Conservation (phyloP, 2,329 filamentous ascomycete species). For the Purpureocillium lavendulum region DNA sequence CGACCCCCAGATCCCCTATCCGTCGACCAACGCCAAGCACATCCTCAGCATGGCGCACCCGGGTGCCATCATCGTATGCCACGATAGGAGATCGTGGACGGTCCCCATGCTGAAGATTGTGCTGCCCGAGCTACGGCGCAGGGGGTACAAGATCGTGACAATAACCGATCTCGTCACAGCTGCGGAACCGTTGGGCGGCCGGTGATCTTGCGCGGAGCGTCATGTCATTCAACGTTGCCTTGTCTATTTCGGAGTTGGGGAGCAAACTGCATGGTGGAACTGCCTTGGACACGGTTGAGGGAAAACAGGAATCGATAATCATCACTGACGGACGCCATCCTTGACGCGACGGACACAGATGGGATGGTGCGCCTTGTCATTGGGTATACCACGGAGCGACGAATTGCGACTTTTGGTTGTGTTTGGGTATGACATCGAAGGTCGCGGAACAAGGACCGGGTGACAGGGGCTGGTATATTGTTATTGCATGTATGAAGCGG, state of each 20-base stretch:
- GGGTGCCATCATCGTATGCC: constrained; percentile 76
- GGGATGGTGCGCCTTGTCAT: no score
- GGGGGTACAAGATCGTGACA: constrained; percentile 65
- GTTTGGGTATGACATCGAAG: no score
- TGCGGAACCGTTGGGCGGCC: constrained; percentile 17
- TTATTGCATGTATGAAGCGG: no score
- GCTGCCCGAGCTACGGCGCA: constrained; percentile 59
- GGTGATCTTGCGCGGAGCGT: constrained; percentile 5
- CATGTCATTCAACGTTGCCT: not conserved
- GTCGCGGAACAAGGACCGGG: no score
- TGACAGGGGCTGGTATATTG: no score
- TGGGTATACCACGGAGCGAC: no score
- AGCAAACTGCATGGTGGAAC: not conserved
- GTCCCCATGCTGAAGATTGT: constrained; percentile 67
- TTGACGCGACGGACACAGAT: no score
- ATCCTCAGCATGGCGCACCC: constrained; percentile 71
- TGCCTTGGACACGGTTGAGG: not conserved
- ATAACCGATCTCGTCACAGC: constrained; percentile 56
- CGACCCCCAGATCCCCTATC: constrained; percentile 73
- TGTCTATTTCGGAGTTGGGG: not conserved
- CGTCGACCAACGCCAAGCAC: constrained; percentile 65
- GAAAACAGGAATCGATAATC: not conserved
- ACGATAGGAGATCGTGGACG: constrained; percentile 80
- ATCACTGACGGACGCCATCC: no score
- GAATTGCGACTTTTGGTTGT: no score